Evolutionary conservation across 345 rosid genomes (phyloP), one percentile per base, ranked within the genome.

Genomic region (Brassica rapa): DNA sequence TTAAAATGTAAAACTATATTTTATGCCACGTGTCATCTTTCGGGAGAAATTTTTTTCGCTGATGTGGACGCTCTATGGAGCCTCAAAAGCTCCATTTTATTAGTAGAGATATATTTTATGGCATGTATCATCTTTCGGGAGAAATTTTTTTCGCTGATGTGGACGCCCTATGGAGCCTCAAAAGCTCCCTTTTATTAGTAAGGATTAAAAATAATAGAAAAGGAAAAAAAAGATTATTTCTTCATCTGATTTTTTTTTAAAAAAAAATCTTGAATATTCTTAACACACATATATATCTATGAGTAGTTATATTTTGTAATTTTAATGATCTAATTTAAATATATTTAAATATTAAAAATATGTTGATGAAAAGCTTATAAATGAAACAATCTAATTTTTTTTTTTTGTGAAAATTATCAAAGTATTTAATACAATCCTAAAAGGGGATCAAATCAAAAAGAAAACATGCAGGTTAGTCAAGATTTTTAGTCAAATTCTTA

Each of bases 401-500:
- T 43, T 46, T 12, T 8, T 33, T 23, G 2, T 30, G 23, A 21
- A 33, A 19, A 62, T 16, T 59, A 27, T 72, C 27, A 57, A 14
- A 33, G 2, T 14, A 23, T n/a, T 49, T 68, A 43, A 12, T 12
- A 43, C 53, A 43, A 43, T 5, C 11, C 3, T 15, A 15, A 39
- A 57, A 46, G 30, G 29, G 12, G 68, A 67, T 39, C 73, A 29
- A 32, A 14, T 69, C 2, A 49, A 51, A 77, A 56, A 19, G 6
- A 23, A 64, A 37, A 53, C 16, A 61, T 14, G 46, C 7, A 56
- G 60, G 10, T 35, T 19, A 77, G 81, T 72, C 73, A 78, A 66
- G 62, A 6, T 59, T 66, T 66, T 66, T 16, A 72, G 82, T 78
- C 77, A 78, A 78, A 66, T 66, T 46, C 62, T 78, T 78, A 65